Percentiles rank a stretch among this genome's conserved stretches.
Conservation (phyloP, 2,329 filamentous ascomycete species). For the Ophiostoma quercus region DNA sequence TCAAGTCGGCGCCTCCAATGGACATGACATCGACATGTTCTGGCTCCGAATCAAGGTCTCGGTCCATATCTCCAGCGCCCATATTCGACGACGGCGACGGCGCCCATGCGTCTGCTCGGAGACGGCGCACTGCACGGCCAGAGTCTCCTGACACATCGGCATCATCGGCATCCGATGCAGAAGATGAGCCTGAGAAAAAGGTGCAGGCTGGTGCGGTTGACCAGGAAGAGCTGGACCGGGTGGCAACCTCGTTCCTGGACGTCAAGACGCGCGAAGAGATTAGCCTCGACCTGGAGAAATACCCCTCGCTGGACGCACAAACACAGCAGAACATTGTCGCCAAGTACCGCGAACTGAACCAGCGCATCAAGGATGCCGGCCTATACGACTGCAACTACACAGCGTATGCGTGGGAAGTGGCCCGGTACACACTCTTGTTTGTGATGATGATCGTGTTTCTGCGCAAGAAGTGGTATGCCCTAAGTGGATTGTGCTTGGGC, state of each 20-base stretch:
- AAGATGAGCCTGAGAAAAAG: neutral
- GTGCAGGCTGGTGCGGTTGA: neutral
- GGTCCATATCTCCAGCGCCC: conserved; percentile 42
- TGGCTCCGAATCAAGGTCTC: conserved; percentile 26
- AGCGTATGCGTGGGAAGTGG: conserved; percentile 68
- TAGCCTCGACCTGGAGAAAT: conserved; percentile 69
- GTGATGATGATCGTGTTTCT: conserved; percentile 57
- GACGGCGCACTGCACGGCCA: neutral
- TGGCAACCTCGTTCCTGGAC: conserved; percentile 60
- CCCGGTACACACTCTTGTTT: conserved; percentile 67
- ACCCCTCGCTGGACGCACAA: conserved; percentile 67
- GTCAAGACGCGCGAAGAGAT: conserved; percentile 69
- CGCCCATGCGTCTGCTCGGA: conserved; percentile 32
- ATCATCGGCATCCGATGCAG: neutral
- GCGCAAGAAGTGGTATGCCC: conserved; percentile 58
- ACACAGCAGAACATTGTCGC: conserved; percentile 71
- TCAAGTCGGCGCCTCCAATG: neutral
- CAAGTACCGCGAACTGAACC: conserved; percentile 75
- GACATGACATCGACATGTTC: conserved; percentile 28
- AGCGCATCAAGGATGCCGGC: conserved; percentile 65
- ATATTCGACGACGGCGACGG: conserved; percentile 42
- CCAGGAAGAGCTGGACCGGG: neutral
- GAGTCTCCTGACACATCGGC: neutral
- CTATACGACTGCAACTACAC: conserved; percentile 81
- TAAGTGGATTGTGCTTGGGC: conserved; percentile 70